Conservation (phyloP, 441 rosid genomes). For the Rhodomyrtus psidioides region DNA sequence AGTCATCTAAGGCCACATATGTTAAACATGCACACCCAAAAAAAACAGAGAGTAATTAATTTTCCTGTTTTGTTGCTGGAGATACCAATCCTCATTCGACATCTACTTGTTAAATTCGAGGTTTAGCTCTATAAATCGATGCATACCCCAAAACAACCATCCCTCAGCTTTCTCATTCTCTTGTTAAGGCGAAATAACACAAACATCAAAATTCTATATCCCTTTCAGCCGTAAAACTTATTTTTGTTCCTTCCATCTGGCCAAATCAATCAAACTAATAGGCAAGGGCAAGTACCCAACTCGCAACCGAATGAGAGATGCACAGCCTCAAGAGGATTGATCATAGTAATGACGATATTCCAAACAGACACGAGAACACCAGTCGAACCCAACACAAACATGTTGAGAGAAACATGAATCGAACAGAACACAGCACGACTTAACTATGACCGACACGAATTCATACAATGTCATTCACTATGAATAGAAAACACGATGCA, state of each 20-base stretch:
- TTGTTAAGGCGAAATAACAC: fast-evolving
- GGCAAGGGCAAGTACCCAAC: neutral
- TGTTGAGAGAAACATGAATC: neutral
- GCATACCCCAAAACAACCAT: neutral
- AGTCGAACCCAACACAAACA: neutral
- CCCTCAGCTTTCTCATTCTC: neutral
- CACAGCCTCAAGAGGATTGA: neutral
- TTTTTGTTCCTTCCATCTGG: neutral
- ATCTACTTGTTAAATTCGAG: neutral
- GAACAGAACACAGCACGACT: neutral
- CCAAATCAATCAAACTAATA: neutral
- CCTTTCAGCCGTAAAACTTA: neutral
- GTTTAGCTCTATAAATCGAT: neutral
- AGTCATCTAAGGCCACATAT: neutral
- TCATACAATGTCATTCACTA: neutral
- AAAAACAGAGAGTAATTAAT: too few relatives aligned
- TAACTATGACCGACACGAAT: neutral
- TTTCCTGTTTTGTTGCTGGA: neutral
- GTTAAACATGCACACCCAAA: neutral
- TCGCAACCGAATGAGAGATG: neutral
- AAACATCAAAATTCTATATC: neutral
- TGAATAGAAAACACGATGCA: neutral
- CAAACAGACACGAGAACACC: neutral
- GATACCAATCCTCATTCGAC: fast-evolving
- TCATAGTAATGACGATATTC: neutral